Base-by-base conservation (phyloP, 768 basidiomycete species). In the Pluteus cervinus region DNA sequence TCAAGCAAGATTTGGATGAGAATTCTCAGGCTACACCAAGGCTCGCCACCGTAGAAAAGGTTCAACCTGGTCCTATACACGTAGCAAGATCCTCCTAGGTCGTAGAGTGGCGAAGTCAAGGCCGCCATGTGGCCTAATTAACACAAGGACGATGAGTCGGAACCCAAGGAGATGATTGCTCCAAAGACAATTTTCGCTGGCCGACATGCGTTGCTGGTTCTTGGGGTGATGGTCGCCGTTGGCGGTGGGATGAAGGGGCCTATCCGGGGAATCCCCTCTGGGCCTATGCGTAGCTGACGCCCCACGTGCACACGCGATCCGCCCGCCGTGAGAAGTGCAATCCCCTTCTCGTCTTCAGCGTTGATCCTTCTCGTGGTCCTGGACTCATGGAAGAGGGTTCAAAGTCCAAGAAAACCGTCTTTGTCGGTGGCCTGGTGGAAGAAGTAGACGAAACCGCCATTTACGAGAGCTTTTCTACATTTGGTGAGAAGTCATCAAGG, bases 301-400 rank as follows among this genome's bases (percentile, higher is more conserved):
- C 42, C 30, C 23, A 30, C 29, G 44, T 46, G 46, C 12, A 18
- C 59, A 61, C 57, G 61, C 61, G 59, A 37, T 51, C 61, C 60
- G 60, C 50, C 51, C 51, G 62, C 61, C 65, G 66, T 63, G 66
- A 53, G 66, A 68, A 62, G 29, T 41, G 48, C 7, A 14, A 42
- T 54, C 42, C 65, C 56, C 39, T 59, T 55, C 63, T 56, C 40
- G 55, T 56, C 40, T 37, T 42, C 8, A 21, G 12, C 33, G 7
- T 12, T 24, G 12, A 28, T 8, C n/a, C n/a, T n/a, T n/a, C n/a
- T n/a, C n/a, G n/a, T n/a, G n/a, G n/a, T n/a, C n/a, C n/a, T n/a
- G n/a, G n/a, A n/a, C n/a, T n/a, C 47, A 87, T 87, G 83, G 85
- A 89, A 58, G 81, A 87, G 61, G 87, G 86, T 42, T 73, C 81